Evolutionary conservation across 2,329 filamentous ascomycete species (phyloP).

Genomic region (Chalaropsis thielavioides): DNA sequence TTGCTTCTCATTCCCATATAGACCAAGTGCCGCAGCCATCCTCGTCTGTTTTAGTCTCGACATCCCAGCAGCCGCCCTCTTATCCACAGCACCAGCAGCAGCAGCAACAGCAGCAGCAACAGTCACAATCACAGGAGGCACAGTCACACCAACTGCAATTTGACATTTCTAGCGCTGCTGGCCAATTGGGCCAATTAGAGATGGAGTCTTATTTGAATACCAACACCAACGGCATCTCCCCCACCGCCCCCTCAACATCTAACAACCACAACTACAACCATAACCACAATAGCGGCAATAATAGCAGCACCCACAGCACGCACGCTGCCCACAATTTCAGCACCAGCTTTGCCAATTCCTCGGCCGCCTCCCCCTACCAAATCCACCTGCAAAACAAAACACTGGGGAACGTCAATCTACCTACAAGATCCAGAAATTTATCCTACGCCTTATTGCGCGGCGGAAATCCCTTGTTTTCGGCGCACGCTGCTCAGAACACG

Average conservation of each 20-base stretch:
- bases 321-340: not conserved
- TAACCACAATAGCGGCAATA: not conserved
- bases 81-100: not conserved
- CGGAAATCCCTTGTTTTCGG: constrained; percentile 6
- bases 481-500: not conserved
- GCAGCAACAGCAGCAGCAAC: not conserved
- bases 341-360: not conserved
- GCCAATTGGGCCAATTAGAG: not conserved
- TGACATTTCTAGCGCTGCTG: not conserved
- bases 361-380: constrained; percentile 1
- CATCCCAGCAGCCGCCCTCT: constrained; percentile 2
- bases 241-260: not conserved
- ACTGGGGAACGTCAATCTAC: constrained; percentile 1
- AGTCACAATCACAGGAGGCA: not conserved
- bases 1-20: not conserved
- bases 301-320: not conserved
- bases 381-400: constrained; percentile 3
- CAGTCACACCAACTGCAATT: constrained; percentile 1
- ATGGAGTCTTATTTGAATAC: not conserved
- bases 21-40: not conserved
- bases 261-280: constrained; percentile 1
- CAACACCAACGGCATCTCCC: not conserved
- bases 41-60: not conserved
- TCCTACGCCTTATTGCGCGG: not conserved
- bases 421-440: not conserved